Evolutionary conservation across 2,329 filamentous ascomycete genomes (phyloP).

Genomic region (Ophiosphaerella narmari): DNA sequence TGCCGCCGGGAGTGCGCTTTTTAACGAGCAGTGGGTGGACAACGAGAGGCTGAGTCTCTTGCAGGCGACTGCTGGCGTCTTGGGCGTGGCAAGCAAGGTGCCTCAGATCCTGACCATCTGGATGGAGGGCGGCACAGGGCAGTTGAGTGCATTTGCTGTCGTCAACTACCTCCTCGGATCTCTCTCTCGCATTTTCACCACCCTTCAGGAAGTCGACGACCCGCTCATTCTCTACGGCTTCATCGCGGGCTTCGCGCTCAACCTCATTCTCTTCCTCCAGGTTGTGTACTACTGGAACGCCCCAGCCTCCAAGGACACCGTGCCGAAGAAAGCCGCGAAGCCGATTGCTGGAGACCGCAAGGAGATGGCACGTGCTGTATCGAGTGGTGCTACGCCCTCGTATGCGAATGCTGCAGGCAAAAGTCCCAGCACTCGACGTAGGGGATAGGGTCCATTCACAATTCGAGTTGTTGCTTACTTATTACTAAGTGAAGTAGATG

Average conservation of each 20-base stretch:
- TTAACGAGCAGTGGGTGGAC: conserved; percentile 67
- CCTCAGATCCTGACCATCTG: conserved; percentile 91
- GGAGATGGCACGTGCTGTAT: conserved; percentile 38
- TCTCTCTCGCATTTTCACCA: conserved; percentile 94
- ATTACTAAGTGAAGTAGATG: too few species aligned
- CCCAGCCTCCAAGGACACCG: conserved; percentile 34
- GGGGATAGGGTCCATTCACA: conserved; percentile 48
- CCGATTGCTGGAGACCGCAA: conserved; percentile 41
- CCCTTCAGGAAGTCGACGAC: conserved; percentile 95
- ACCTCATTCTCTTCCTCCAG: conserved; percentile 82
- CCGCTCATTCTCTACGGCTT: conserved; percentile 95
- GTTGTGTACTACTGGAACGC: conserved; percentile 97
- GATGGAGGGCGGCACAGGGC: conserved; percentile 84
- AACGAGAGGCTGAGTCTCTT: conserved; percentile 71
- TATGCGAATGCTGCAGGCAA: conserved; percentile 50
- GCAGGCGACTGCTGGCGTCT: conserved; percentile 80
- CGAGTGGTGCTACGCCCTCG: conserved; percentile 37
- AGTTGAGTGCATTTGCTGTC: conserved; percentile 95
- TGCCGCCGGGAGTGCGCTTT: conserved; percentile 70
- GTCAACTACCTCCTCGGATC: conserved; percentile 97
- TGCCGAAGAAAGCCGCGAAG: conserved; percentile 46
- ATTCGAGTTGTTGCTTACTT: too few species aligned
- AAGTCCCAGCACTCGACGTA: conserved; percentile 61
- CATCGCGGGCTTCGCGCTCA: conserved; percentile 87
- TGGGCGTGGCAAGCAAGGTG: conserved; percentile 88